Percentiles rank a stretch among this genome's conserved stretches.
Evolutionary conservation across 345 rosid genomes (phyloP).

Genomic region (Populus davidiana): DNA sequence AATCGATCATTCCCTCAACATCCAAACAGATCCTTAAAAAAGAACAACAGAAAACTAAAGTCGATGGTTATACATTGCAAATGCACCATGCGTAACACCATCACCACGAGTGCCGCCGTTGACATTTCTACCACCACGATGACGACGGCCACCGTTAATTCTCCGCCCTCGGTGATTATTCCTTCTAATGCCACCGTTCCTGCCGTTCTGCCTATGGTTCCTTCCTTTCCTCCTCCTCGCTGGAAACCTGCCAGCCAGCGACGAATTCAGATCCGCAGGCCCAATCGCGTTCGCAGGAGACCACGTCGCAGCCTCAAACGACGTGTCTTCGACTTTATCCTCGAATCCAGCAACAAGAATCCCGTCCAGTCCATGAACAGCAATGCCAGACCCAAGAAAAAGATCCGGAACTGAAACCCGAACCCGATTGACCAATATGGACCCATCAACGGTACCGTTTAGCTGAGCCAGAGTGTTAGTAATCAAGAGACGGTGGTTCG

Average conservation of each 20-base stretch:
- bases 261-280: background rate
- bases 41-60: too few relatives aligned
- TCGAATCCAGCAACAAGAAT: constrained; percentile 27
- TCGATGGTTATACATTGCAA: too few relatives aligned
- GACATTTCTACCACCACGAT: too few relatives aligned
- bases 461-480: background rate
- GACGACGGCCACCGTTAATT: background rate
- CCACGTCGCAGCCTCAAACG: background rate
- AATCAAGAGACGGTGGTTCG: constrained; percentile 10
- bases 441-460: constrained; percentile 10
- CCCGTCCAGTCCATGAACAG: constrained; percentile 38
- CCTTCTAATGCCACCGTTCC: background rate
- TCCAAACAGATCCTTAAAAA: too few relatives aligned
- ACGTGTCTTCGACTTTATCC: background rate
- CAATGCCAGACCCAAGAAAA: constrained; percentile 24
- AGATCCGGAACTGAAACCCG: constrained; percentile 31
- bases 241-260: background rate
- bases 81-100: background rate
- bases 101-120: background rate
- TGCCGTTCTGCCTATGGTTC: too few relatives aligned
- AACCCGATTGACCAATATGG: constrained; percentile 21
- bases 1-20: too few relatives aligned
- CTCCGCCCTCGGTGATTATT: background rate
- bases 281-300: background rate
- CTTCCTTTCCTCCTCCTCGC: background rate